phyloP scores from a whole-genome alignment of 495 filamentous ascomycete species.

The Penicillium pancosmium region DNA sequence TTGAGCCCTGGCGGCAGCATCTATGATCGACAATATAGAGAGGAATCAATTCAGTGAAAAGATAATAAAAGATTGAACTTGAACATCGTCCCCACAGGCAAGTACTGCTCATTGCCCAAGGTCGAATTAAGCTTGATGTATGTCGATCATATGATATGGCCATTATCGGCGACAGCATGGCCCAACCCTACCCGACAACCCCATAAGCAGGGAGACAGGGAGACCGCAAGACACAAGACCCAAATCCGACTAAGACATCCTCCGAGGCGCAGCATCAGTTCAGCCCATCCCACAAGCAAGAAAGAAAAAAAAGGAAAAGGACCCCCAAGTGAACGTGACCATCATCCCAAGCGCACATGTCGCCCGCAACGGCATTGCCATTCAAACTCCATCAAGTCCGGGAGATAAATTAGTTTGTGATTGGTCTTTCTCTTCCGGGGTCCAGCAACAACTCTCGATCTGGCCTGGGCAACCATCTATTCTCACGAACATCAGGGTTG shows the following conservation, averaged over 20 bases:
- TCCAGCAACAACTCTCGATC: conserved; percentile 43
- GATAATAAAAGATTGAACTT: too few relatives aligned
- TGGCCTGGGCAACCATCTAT: conserved; percentile 47
- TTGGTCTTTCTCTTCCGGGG: conserved; percentile 41
- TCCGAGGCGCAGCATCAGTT: conserved; percentile 3
- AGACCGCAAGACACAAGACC: not conserved
- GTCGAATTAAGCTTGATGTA: conserved; percentile 4
- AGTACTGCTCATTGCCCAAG: not conserved
- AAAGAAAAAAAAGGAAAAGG: not conserved
- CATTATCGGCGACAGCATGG: not conserved
- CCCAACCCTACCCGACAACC: not conserved
- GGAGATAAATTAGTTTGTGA: conserved; percentile 24
- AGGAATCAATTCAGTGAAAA: too few relatives aligned
- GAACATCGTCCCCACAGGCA: not conserved
- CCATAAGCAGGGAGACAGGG: not conserved
- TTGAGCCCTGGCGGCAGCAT: too few relatives aligned
- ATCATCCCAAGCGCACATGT: not conserved
- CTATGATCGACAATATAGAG: too few relatives aligned
- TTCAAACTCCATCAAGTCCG: conserved; percentile 19
- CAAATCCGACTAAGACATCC: not conserved
- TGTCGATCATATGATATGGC: conserved; percentile 1
- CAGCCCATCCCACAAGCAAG: not conserved
- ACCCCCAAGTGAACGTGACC: not conserved
- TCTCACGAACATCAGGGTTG: conserved; percentile 15
- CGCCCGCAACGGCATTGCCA: conserved; percentile 19